These are phyloP conservation scores for Amaranthus palmeri DNA, from an alignment of 148 eudicot species.

Conservation along the genomic window DNA sequence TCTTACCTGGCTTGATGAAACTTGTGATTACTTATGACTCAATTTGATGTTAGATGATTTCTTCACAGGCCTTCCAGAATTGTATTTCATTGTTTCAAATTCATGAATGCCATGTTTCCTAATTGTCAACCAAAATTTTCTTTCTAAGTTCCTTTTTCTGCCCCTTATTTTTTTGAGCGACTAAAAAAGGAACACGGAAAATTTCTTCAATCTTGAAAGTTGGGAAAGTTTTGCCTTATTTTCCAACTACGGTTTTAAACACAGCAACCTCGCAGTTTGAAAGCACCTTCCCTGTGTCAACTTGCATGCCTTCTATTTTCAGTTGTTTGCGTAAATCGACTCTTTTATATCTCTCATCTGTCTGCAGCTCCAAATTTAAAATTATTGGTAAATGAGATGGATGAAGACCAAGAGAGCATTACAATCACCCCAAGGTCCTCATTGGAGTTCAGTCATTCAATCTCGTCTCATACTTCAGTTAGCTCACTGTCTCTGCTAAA, in stretches of 20 bases:
- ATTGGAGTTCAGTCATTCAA: constrained; percentile 28
- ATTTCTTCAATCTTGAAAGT: too few relatives aligned
- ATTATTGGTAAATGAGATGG: constrained; percentile 13
- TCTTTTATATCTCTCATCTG: not conserved
- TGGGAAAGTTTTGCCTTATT: too few relatives aligned
- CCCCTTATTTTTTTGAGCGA: too few relatives aligned
- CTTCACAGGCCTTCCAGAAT: too few relatives aligned
- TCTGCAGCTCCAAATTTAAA: constrained; percentile 20
- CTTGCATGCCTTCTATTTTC: not conserved
- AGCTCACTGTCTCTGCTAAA: constrained; percentile 29
- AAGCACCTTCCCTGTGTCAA: not conserved
- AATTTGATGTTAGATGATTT: not conserved
- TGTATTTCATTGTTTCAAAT: too few relatives aligned
- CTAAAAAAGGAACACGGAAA: too few relatives aligned
- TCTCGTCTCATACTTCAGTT: constrained; percentile 36
- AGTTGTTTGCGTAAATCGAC: not conserved
- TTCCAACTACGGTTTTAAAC: too few relatives aligned
- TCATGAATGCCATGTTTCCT: too few relatives aligned
- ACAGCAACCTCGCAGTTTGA: not conserved
- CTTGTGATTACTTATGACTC: not conserved
- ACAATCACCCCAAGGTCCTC: constrained; percentile 33
- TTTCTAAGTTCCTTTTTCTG: too few relatives aligned
- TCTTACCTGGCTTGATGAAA: not conserved
- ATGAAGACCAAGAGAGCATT: constrained; percentile 20
- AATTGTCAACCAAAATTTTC: too few relatives aligned